Base-by-base conservation (phyloP, 306 rosid species). In the Clitoria ternatea region DNA sequence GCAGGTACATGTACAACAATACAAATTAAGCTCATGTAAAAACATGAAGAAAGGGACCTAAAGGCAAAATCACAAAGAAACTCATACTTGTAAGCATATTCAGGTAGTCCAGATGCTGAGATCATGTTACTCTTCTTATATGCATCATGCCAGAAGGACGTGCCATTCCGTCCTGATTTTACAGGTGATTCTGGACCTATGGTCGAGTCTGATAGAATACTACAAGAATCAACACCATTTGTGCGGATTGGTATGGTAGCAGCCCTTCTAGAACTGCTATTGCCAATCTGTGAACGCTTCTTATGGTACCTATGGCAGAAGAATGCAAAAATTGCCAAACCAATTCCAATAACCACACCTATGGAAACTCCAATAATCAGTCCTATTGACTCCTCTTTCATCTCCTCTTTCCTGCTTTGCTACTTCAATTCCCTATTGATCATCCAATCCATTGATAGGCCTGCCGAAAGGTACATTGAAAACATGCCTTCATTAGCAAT, bases 191-290 rank as follows among this genome's bases (percentile, higher is more conserved):
- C 94, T 2, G 88, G 90, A 69, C 92, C 97, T 22, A 80, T 17
- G 2, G 97, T 88, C 7, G 97, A 90, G 76, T 90, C 94, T 15
- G 97, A 90, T 63, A 88, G 75, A 10, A 86, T 74, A 19, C 78
- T 82, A 60, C 90, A 84, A 74, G 94, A 80, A 65, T 88, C 92
- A n/a, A 83, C 90, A 10, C 94, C 97, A 60, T 87, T 86, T 57
- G 86, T 53, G 13, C 97, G 90, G 42, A 90, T 90, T 13, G 94
- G 94, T 62, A 88, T 47, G 26, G 89, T 66, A 2, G 94, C 87
- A 4, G 94, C 90, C 73, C 97, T 85, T 76, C 94, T 70, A 42
- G 97, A 90, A 81, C 94, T 88, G 84, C 92, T 90, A 78, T 79
- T 88, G 70, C 94, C 97, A 37, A 90, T 86, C 72, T 88, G 94